Evolutionary conservation across 176 grass and related monocot genomes (phyloP).

Genomic region (Musa acuminata): DNA sequence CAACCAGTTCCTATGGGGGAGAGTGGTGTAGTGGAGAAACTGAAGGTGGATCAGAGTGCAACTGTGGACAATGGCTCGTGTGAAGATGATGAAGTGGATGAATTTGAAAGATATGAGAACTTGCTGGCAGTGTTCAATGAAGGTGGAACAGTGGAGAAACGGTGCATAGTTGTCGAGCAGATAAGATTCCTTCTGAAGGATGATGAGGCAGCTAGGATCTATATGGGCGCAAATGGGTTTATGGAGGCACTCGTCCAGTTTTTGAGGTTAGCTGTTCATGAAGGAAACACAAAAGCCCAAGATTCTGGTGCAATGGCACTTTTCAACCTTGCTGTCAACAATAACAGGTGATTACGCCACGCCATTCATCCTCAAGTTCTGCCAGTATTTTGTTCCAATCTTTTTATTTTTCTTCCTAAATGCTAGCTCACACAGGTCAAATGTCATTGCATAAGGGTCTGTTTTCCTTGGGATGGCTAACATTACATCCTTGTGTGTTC

Average conservation of each 20-base stretch:
- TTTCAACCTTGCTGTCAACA: constrained; percentile 86
- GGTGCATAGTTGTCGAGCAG: constrained; percentile 42
- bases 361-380: not conserved
- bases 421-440: too few species aligned
- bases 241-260: constrained; percentile 44
- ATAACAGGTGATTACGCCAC: constrained; percentile 41
- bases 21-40: not conserved
- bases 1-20: constrained; percentile 14
- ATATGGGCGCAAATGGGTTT: constrained; percentile 53
- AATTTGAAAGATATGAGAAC: constrained; percentile 31
- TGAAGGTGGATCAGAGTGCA: not conserved
- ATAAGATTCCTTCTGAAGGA: constrained; percentile 60
- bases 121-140: constrained; percentile 45
- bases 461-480: too few species aligned
- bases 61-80: constrained; percentile 6
- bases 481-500: not conserved
- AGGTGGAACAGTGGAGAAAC: constrained; percentile 26
- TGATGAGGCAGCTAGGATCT: constrained; percentile 46
- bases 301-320: constrained; percentile 62
- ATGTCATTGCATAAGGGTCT: too few species aligned
- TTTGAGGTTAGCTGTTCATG: constrained; percentile 34
- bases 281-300: constrained; percentile 45
- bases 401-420: too few species aligned
- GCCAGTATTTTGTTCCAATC: not conserved
- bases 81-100: constrained; percentile 18